These are phyloP conservation scores for Fusarium denticulatum DNA, from an alignment of 2,329 filamentous ascomycete genomes.

Conservation along the genomic window DNA sequence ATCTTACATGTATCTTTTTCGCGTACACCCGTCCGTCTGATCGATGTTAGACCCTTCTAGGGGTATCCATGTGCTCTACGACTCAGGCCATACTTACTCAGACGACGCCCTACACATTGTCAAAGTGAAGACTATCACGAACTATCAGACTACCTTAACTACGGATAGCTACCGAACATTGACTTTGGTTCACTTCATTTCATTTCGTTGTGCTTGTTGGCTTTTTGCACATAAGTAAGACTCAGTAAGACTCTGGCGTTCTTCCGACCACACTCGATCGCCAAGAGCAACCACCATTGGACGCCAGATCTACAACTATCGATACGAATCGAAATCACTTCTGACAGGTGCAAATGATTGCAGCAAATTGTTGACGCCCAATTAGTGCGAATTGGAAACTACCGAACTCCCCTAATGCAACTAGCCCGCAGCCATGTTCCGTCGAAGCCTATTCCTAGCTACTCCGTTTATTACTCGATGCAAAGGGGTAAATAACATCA, in stretches of 20 bases:
- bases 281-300: background rate
- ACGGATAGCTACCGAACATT: background rate
- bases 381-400: slow-evolving; percentile 21
- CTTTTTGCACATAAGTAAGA: slow-evolving; percentile 1
- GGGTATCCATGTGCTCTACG: slow-evolving; percentile 9
- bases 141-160: background rate
- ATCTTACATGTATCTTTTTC: slow-evolving; percentile 17
- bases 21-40: slow-evolving; percentile 28
- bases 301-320: slow-evolving; percentile 7
- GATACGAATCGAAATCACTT: slow-evolving; percentile 9
- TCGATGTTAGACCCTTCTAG: slow-evolving; percentile 10
- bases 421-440: slow-evolving; percentile 18
- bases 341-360: slow-evolving; percentile 23
- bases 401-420: slow-evolving; percentile 10
- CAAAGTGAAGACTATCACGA: background rate
- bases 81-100: slow-evolving; percentile 26
- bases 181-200: background rate
- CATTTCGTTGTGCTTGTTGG: background rate
- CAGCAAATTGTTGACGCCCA: slow-evolving; percentile 11
- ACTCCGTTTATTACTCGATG: slow-evolving; percentile 27
- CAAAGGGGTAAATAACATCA: slow-evolving; percentile 22
- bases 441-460: slow-evolving; percentile 11
- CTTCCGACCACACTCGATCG: background rate
- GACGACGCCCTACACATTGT: background rate
- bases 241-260: background rate